phyloP scores from a whole-genome alignment of 768 basidiomycete species.

The Strobilomyces confusus region DNA sequence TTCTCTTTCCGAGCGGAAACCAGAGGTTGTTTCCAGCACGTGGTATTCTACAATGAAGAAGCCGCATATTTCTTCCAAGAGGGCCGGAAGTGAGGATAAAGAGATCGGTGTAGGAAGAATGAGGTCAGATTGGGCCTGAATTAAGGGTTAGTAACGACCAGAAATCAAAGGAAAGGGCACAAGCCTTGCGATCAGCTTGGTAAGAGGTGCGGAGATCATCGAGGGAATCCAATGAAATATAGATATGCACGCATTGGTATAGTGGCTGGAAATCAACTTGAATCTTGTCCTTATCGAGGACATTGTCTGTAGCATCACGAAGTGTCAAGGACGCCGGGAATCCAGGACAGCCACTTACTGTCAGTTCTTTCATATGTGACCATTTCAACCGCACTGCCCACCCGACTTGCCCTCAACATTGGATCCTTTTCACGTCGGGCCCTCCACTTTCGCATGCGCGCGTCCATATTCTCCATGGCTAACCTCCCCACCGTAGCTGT shows the following conservation, averaged over 20 bases:
- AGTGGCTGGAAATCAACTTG: conserved; percentile 92
- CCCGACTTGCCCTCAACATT: conserved; percentile 66
- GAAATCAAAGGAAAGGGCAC: background rate
- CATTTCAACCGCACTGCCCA: conserved; percentile 90
- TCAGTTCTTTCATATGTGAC: conserved; percentile 93
- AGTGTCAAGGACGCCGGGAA: conserved; percentile 7
- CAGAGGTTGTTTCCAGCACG: conserved; percentile 82
- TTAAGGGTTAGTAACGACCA: conserved; percentile 13
- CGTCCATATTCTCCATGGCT: conserved; percentile 88
- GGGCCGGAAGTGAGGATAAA: conserved; percentile 59
- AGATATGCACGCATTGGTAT: conserved; percentile 96
- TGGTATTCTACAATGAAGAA: conserved; percentile 97
- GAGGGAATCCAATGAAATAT: conserved; percentile 85
- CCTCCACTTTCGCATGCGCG: conserved; percentile 79
- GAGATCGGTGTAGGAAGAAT: conserved; percentile 79
- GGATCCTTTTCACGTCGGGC: conserved; percentile 80
- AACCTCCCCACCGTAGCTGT: conserved; percentile 81
- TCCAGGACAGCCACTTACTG: conserved; percentile 50
- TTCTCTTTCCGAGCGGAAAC: conserved; percentile 86
- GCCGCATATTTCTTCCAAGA: conserved; percentile 92
- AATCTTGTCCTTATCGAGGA: conserved; percentile 86
- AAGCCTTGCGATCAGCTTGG: conserved; percentile 93
- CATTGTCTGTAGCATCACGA: conserved; percentile 57
- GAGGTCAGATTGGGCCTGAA: conserved; percentile 92
- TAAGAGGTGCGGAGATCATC: conserved; percentile 89